Evolutionary conservation across 140 eudicot species (phyloP).

Genomic region (Ambrosia hybrid): DNA sequence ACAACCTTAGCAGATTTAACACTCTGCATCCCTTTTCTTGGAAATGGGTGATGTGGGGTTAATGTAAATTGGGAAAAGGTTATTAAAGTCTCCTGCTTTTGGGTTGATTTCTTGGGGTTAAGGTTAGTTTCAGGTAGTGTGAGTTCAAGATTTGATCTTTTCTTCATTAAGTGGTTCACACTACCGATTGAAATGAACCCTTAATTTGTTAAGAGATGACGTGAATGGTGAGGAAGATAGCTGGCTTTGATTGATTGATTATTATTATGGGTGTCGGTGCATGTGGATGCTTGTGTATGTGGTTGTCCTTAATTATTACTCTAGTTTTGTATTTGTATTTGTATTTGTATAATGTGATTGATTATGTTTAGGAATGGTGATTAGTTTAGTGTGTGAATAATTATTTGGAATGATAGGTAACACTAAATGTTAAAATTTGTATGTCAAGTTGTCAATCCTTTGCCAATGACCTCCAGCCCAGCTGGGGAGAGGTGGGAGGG

Average conservation of each 20-base stretch:
- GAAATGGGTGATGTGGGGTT: not conserved
- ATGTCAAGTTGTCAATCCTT: too few species aligned
- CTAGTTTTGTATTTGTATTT: too few species aligned
- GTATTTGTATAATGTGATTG: too few species aligned
- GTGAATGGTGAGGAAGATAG: conserved; percentile 33
- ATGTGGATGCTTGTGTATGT: conserved; percentile 1
- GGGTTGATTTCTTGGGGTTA: conserved; percentile 22
- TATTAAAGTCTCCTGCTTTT: conserved; percentile 22
- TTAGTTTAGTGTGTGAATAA: too few species aligned
- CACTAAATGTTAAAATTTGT: too few species aligned
- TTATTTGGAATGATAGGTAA: too few species aligned
- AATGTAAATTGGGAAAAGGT: conserved; percentile 27
- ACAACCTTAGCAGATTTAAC: conserved; percentile 52
- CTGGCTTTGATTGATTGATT: not conserved
- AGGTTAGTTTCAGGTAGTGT: conserved; percentile 12
- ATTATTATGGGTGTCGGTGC: conserved; percentile 26
- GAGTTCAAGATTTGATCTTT: conserved; percentile 30
- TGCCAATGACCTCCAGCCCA: too few species aligned
- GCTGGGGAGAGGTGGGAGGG: too few species aligned
- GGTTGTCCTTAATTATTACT: too few species aligned
- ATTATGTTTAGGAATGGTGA: too few species aligned
- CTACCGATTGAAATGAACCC: conserved; percentile 19
- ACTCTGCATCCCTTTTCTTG: conserved; percentile 47
- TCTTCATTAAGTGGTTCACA: conserved; percentile 15
- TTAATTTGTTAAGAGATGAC: conserved; percentile 6